These are phyloP conservation scores for Laetiporus sulphureus DNA, from an alignment of 1,284 basidiomycete species.

Conservation along the genomic window DNA sequence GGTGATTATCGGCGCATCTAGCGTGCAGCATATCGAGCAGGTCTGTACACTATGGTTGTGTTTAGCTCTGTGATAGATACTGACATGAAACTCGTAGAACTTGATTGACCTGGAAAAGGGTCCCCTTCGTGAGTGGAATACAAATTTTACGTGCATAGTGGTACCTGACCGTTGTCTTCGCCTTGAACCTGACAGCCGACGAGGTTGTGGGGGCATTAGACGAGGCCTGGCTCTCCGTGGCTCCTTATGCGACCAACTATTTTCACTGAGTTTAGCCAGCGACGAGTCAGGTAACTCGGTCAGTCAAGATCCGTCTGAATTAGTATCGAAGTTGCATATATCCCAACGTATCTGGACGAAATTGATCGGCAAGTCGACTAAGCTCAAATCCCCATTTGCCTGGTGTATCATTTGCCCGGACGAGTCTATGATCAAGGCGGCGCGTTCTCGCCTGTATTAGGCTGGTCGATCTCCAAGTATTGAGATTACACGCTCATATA, in stretches of 20 bases:
- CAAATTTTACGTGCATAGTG: neutral
- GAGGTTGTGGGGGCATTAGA: slow-evolving; percentile 31
- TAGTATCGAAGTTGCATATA: too few species aligned
- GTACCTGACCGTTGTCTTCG: neutral
- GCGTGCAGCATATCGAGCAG: slow-evolving; percentile 41
- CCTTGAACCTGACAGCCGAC: slow-evolving; percentile 29
- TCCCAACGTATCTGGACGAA: too few species aligned
- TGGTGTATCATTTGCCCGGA: neutral
- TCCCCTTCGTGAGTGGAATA: slow-evolving; percentile 37
- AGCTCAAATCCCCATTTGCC: neutral
- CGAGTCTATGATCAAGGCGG: neutral
- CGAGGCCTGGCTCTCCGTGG: slow-evolving; percentile 31
- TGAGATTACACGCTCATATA: slow-evolving; percentile 79
- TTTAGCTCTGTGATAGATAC: neutral
- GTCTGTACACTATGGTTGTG: slow-evolving; percentile 14
- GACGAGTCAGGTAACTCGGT: too few species aligned
- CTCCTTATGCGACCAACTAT: slow-evolving; percentile 23
- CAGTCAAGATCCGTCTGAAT: too few species aligned
- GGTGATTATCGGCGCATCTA: slow-evolving; percentile 47
- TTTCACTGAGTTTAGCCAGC: slow-evolving; percentile 21
- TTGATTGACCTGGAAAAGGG: slow-evolving; percentile 51
- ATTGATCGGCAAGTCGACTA: neutral
- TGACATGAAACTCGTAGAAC: slow-evolving; percentile 30
- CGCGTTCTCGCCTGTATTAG: neutral
- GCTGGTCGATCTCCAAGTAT: slow-evolving; percentile 28